Evolutionary conservation across 2,329 filamentous ascomycete species (phyloP).

Genomic region (Calonectria multiphialidica): DNA sequence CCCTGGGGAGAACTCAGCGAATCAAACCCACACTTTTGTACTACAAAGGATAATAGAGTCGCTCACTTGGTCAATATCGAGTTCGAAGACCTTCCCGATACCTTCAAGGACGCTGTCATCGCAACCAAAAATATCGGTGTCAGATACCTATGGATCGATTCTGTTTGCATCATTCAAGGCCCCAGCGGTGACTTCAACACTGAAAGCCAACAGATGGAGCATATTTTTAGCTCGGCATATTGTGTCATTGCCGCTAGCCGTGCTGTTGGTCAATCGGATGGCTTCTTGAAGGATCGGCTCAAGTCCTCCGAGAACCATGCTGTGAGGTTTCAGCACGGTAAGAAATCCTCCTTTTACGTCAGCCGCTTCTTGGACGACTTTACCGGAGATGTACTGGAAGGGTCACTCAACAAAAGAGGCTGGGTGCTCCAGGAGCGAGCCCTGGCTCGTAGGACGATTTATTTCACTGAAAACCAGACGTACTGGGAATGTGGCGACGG

Average conservation of each 20-base stretch:
- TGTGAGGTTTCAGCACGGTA: neutral
- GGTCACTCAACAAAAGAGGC: conserved; percentile 47
- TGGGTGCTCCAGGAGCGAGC: conserved; percentile 56
- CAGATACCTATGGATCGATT: neutral
- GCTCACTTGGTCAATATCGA: neutral
- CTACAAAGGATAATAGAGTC: neutral
- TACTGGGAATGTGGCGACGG: conserved; percentile 55
- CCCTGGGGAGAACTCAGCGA: neutral
- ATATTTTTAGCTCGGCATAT: conserved; percentile 26
- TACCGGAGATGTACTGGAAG: conserved; percentile 43
- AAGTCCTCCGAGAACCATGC: neutral
- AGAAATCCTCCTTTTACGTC: neutral
- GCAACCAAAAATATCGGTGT: neutral
- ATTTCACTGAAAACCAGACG: conserved; percentile 50
- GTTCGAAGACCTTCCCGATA: neutral
- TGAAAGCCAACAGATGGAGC: conserved; percentile 26
- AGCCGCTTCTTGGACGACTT: neutral
- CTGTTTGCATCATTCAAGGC: neutral
- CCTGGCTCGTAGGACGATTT: conserved; percentile 51
- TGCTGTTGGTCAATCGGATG: neutral
- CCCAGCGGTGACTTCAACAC: conserved; percentile 1
- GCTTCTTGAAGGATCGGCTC: neutral
- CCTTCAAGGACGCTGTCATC: neutral
- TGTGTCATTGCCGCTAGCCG: neutral
- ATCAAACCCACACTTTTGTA: neutral